These are phyloP conservation scores for Phycomyces blakesleeanus DNA, from an alignment of 192 early-diverging fungal genomes.

Conservation along the genomic window DNA sequence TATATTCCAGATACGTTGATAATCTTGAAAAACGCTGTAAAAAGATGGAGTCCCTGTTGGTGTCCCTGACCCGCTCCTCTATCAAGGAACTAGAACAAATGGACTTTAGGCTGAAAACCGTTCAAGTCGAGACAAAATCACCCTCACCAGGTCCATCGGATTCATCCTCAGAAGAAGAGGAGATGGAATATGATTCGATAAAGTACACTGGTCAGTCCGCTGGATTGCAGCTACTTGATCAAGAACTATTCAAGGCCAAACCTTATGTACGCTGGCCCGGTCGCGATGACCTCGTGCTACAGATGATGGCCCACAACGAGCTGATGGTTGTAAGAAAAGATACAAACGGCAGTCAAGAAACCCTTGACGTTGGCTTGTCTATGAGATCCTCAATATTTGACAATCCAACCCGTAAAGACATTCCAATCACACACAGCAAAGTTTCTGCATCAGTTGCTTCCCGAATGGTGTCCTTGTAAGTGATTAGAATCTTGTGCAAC, in stretches of 20 bases:
- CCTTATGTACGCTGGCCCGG: constrained; percentile 26
- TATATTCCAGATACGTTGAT: constrained; percentile 13
- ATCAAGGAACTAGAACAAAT: constrained; percentile 28
- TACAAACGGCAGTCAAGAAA: constrained; percentile 14
- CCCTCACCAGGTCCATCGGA: neutral
- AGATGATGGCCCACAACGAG: constrained; percentile 26
- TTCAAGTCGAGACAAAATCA: neutral
- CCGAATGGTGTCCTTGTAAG: no score
- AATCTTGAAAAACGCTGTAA: constrained; percentile 30
- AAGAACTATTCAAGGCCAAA: constrained; percentile 26
- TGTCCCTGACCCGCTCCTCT: constrained; percentile 15
- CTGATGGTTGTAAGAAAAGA: constrained; percentile 29
- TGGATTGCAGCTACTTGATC: constrained; percentile 25
- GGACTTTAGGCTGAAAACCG: constrained; percentile 4
- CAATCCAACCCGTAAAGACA: neutral
- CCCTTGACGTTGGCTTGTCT: constrained; percentile 26
- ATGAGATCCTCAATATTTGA: constrained; percentile 21
- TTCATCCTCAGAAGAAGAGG: constrained; percentile 5
- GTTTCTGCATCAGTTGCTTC: neutral
- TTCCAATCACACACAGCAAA: neutral
- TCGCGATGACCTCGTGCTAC: constrained; percentile 21
- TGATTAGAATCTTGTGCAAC: no score
- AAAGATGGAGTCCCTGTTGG: constrained; percentile 31
- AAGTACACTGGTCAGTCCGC: constrained; percentile 28
- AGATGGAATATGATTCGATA: constrained; percentile 30